A percentile compares a stretch with the other conserved stretches of the same genome.
Evolutionary conservation across 2,329 filamentous ascomycete genomes (phyloP).

Genomic region (Hymenoscyphus scutula): DNA sequence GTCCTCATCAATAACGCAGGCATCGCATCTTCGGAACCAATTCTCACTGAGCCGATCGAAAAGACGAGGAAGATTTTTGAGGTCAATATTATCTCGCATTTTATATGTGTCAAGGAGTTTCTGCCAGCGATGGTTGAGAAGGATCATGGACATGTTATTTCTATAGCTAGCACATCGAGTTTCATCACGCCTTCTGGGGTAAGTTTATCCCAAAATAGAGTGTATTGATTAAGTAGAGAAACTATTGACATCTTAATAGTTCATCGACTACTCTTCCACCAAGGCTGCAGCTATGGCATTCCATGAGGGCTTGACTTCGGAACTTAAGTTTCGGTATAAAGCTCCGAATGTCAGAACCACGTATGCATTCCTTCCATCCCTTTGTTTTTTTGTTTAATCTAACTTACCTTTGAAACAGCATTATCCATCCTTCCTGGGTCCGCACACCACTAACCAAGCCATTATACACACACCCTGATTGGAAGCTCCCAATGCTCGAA

Average conservation of each 20-base stretch:
- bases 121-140: slow-evolving; percentile 59
- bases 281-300: slow-evolving; percentile 67
- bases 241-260: slow-evolving; percentile 55
- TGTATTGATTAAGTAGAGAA: too few species aligned
- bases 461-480: slow-evolving; percentile 49
- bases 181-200: slow-evolving; percentile 49
- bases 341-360: slow-evolving; percentile 64
- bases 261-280: slow-evolving; percentile 65
- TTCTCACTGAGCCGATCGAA: slow-evolving; percentile 57
- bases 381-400: too few species aligned
- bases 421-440: slow-evolving; percentile 62
- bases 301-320: slow-evolving; percentile 62
- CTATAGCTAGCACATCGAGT: slow-evolving; percentile 62
- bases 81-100: slow-evolving; percentile 68
- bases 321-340: slow-evolving; percentile 58
- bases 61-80: slow-evolving; percentile 67
- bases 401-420: not conserved
- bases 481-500: slow-evolving; percentile 53
- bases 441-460: slow-evolving; percentile 58
- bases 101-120: slow-evolving; percentile 64
- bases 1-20: slow-evolving; percentile 73
- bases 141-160: slow-evolving; percentile 73
- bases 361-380: not conserved
- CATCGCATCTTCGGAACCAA: slow-evolving; percentile 58
- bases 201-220: not conserved